Percentiles rank a stretch among this genome's conserved stretches.
Evolutionary conservation across 345 rosid genomes (phyloP).

Genomic region (Rhizophora apiculata): DNA sequence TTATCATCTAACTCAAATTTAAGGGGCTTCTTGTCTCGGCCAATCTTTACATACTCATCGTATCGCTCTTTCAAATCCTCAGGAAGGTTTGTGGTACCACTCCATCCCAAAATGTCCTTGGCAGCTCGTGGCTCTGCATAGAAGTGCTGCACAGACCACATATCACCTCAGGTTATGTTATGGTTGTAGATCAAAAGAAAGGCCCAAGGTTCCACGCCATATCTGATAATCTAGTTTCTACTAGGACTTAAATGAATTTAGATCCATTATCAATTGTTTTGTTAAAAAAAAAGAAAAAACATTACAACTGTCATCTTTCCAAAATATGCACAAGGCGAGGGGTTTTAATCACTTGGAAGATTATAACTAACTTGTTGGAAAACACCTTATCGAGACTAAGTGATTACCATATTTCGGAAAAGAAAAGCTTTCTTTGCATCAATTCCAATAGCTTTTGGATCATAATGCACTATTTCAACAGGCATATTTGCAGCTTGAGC

Average conservation of each 20-base stretch:
- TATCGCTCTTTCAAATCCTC: constrained; percentile 81
- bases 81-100: constrained; percentile 59
- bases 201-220: too few relatives aligned
- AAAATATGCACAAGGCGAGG: background rate
- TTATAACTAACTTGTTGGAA: background rate
- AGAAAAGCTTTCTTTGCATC: constrained; percentile 96
- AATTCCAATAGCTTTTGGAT: constrained; percentile 75
- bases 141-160: constrained; percentile 62
- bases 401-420: constrained; percentile 78
- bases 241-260: too few relatives aligned
- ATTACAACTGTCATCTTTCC: background rate
- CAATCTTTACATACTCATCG: constrained; percentile 72
- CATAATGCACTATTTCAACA: constrained; percentile 75
- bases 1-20: constrained; percentile 78
- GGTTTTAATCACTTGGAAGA: background rate
- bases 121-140: constrained; percentile 96
- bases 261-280: too few relatives aligned
- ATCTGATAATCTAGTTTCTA: too few relatives aligned
- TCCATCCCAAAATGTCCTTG: constrained; percentile 79
- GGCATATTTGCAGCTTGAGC: constrained; percentile 80
- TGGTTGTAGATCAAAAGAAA: background rate
- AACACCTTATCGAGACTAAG: background rate
- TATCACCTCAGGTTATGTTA: background rate
- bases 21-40: constrained; percentile 77
- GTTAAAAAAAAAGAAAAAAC: too few relatives aligned